Evolutionary conservation across 1,284 basidiomycete species (phyloP).

Genomic region (Sanguinoderma infundibulare): DNA sequence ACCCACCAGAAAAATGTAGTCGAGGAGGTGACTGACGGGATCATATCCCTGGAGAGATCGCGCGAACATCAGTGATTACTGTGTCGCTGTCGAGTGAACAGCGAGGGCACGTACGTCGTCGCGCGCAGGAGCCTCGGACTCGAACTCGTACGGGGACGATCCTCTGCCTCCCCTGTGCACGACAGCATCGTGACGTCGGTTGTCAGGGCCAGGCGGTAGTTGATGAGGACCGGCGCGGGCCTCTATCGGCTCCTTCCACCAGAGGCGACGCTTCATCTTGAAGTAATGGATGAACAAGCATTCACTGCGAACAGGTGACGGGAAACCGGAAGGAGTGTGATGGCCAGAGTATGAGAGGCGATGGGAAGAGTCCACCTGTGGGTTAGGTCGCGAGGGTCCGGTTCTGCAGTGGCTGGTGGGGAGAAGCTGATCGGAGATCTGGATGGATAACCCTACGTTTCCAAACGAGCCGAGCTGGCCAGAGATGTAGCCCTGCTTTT

Average conservation of each 20-base stretch:
- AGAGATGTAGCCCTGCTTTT: background rate
- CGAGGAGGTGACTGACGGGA: constrained; percentile 8
- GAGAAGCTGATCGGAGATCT: constrained; percentile 3
- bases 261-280: constrained; percentile 24
- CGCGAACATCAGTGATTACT: background rate
- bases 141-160: background rate
- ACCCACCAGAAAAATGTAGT: constrained; percentile 11
- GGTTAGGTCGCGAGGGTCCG: background rate
- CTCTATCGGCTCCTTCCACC: constrained; percentile 13
- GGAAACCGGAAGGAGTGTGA: background rate
- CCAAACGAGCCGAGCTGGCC: constrained; percentile 1
- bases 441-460: constrained; percentile 2
- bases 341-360: background rate
- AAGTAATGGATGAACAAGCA: constrained; percentile 31
- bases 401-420: background rate
- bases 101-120: background rate
- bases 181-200: background rate
- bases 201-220: constrained; percentile 3
- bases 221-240: constrained; percentile 25
- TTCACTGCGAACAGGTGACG: constrained; percentile 4
- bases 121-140: background rate
- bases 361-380: background rate
- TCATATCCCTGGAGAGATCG: background rate
- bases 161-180: no score
- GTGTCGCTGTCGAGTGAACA: background rate